Conservation (phyloP, 345 rosid species). For the Garcia nutans region DNA sequence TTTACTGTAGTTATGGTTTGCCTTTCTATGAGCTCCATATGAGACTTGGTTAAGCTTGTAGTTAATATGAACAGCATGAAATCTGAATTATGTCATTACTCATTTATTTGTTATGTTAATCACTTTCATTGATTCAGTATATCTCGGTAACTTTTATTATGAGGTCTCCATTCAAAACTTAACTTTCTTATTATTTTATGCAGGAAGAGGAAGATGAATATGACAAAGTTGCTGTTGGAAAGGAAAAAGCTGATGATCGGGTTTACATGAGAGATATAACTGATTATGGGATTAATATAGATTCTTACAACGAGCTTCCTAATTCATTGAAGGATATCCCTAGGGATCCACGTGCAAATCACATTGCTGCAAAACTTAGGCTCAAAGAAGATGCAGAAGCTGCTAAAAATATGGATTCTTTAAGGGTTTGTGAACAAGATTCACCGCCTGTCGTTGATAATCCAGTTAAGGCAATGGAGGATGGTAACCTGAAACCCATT, state of each 20-base stretch:
- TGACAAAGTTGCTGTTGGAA: constrained; percentile 64
- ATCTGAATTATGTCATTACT: neutral
- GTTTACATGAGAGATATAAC: constrained; percentile 45
- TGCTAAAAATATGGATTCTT: constrained; percentile 50
- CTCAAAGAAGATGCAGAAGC: constrained; percentile 77
- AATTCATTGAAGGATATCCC: constrained; percentile 34
- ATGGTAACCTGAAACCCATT: constrained; percentile 59
- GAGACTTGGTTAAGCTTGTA: neutral
- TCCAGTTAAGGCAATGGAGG: constrained; percentile 31
- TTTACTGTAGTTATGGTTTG: too few relatives aligned
- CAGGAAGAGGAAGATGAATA: constrained; percentile 79
- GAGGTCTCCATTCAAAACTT: neutral
- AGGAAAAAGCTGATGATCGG: constrained; percentile 46
- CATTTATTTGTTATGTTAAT: too few relatives aligned
- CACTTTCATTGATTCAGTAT: neutral
- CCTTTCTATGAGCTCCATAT: neutral
- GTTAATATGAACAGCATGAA: neutral
- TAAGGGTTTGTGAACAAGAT: constrained; percentile 38
- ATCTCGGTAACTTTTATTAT: neutral
- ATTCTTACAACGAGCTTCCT: constrained; percentile 50
- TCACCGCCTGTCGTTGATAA: neutral
- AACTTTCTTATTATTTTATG: constrained; percentile 1
- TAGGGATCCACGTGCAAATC: constrained; percentile 82
- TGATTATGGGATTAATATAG: constrained; percentile 52
- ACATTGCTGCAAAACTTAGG: constrained; percentile 55